Evolutionary conservation across 768 basidiomycete genomes (phyloP).

Genomic region (Tubosaeta sp.): DNA sequence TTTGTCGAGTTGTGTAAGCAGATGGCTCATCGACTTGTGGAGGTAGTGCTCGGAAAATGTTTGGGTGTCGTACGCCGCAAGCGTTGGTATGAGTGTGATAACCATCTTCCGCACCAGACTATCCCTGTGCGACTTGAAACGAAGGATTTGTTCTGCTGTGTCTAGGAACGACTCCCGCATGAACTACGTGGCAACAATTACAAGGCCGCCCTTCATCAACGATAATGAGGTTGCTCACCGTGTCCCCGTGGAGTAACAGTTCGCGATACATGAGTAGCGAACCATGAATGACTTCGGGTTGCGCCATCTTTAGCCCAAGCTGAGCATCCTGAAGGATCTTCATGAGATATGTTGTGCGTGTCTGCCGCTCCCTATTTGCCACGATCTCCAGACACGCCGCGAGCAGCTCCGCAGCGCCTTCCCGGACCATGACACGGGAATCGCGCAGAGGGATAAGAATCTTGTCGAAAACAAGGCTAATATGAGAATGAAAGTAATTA

Average conservation of each 20-base stretch:
- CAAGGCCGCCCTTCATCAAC: neutral
- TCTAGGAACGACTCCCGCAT: constrained; percentile 85
- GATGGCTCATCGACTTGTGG: constrained; percentile 90
- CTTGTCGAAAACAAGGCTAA: constrained; percentile 85
- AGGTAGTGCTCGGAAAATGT: constrained; percentile 89
- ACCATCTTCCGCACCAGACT: constrained; percentile 88
- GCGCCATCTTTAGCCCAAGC: constrained; percentile 68
- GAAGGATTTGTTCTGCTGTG: constrained; percentile 85
- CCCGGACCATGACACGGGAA: constrained; percentile 82
- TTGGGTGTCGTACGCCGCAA: constrained; percentile 91
- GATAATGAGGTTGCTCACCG: constrained; percentile 50
- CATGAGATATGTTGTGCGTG: constrained; percentile 59
- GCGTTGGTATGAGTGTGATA: constrained; percentile 90
- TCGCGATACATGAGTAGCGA: constrained; percentile 89
- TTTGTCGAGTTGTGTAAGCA: constrained; percentile 84
- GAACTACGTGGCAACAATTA: constrained; percentile 46
- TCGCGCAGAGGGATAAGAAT: constrained; percentile 90
- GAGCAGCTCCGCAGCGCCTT: constrained; percentile 91
- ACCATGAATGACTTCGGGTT: constrained; percentile 89
- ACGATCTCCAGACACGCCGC: constrained; percentile 91
- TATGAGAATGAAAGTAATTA: constrained; percentile 82
- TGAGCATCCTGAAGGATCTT: constrained; percentile 91
- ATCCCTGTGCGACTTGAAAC: constrained; percentile 86
- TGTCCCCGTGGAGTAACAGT: constrained; percentile 87
- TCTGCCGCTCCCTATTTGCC: constrained; percentile 63